These are phyloP conservation scores for Bipolaris sorokiniana DNA, from an alignment of 2,329 filamentous ascomycete species.

Conservation along the genomic window DNA sequence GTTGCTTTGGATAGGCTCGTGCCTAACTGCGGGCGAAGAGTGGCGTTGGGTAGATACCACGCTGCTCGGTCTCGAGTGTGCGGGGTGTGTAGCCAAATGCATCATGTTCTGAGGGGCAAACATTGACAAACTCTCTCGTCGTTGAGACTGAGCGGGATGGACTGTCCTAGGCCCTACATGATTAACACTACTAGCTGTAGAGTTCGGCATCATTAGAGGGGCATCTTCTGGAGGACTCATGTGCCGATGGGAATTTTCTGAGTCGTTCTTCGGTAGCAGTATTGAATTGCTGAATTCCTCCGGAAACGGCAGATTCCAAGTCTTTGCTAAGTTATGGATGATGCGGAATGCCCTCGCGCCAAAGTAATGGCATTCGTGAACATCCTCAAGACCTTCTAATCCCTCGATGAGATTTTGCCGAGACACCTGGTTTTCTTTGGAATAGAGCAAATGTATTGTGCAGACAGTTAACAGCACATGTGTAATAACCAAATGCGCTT, in stretches of 20 bases:
- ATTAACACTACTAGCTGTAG: constrained; percentile 16
- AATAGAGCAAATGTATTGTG: constrained; percentile 55
- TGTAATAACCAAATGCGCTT: constrained; percentile 48
- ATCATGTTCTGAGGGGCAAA: constrained; percentile 29
- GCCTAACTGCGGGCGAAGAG: constrained; percentile 22
- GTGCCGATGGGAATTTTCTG: constrained; percentile 16
- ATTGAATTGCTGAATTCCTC: constrained; percentile 41
- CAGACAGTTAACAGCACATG: constrained; percentile 52
- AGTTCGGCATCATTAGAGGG: constrained; percentile 24
- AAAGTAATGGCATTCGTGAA: constrained; percentile 54
- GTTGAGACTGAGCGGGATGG: constrained; percentile 7
- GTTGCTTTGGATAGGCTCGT: constrained; percentile 16
- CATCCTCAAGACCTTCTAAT: constrained; percentile 51
- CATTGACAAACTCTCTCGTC: constrained; percentile 42
- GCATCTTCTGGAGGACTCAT: constrained; percentile 32
- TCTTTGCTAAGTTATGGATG: constrained; percentile 50
- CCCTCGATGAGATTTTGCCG: constrained; percentile 50
- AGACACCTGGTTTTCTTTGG: constrained; percentile 46
- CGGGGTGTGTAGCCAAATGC: constrained; percentile 26
- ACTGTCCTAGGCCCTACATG: constrained; percentile 14
- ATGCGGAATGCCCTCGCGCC: constrained; percentile 53
- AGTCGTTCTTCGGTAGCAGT: constrained; percentile 29
- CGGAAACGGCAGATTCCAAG: constrained; percentile 54
- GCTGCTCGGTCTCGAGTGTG: constrained; percentile 20
- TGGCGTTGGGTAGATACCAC: constrained; percentile 24